A percentile compares a stretch with the other conserved stretches of the same genome.
Evolutionary conservation across 179 eudicot species (phyloP).

Genomic region (Silene vulgaris): DNA sequence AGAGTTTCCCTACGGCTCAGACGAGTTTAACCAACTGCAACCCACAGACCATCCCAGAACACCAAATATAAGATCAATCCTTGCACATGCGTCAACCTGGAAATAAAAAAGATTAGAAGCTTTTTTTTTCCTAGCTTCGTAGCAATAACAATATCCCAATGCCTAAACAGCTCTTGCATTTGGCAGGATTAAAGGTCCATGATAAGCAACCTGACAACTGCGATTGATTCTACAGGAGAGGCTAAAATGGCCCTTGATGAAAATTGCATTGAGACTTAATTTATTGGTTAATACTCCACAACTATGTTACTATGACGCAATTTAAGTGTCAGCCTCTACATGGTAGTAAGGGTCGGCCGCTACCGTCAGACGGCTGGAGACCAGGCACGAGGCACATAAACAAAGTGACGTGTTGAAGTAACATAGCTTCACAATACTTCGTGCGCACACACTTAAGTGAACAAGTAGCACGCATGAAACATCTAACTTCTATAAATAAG

Average conservation of each 20-base stretch:
- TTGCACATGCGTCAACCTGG: slow-evolving; percentile 69
- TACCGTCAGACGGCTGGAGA: not conserved
- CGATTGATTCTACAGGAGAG: too few relatives aligned
- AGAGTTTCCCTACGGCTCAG: slow-evolving; percentile 32
- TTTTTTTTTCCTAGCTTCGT: not conserved
- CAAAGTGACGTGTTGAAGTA: too few relatives aligned
- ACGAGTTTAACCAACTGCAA: slow-evolving; percentile 70
- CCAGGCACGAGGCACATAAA: too few relatives aligned
- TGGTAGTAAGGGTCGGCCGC: not conserved
- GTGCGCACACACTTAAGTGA: not conserved
- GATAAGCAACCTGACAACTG: not conserved
- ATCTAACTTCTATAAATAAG: not conserved
- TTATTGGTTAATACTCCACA: not conserved
- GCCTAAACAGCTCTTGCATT: not conserved
- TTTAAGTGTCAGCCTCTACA: not conserved
- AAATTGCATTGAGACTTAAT: not conserved
- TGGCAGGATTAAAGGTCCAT: not conserved
- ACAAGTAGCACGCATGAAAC: not conserved
- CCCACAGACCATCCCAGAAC: slow-evolving; percentile 93
- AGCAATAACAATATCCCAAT: not conserved
- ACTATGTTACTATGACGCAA: not conserved
- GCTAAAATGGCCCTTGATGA: not conserved
- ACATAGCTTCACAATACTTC: not conserved
- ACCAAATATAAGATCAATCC: slow-evolving; percentile 61
- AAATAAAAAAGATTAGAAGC: not conserved